These are phyloP conservation scores for Ambrosiella cleistominuta DNA, from an alignment of 2,329 filamentous ascomycete genomes.

Conservation along the genomic window DNA sequence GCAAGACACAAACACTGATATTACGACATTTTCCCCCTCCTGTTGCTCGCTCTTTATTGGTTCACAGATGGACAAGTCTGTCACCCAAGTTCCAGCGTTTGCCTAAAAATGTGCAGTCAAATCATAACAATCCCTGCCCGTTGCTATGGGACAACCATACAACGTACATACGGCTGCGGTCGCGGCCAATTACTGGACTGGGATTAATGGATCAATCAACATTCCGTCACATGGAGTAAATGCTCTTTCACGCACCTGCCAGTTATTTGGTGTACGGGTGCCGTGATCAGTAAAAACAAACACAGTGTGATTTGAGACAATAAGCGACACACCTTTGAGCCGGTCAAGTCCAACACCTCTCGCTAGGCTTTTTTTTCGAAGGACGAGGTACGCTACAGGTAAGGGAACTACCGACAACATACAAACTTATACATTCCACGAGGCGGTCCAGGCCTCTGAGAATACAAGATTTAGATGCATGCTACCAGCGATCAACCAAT, in stretches of 20 bases:
- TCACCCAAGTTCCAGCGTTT: not conserved
- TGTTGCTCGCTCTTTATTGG: not conserved
- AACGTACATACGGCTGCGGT: not conserved
- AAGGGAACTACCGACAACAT: not conserved
- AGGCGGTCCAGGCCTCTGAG: not conserved
- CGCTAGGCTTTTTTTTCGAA: too few species aligned
- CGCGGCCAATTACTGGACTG: not conserved
- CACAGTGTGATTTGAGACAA: too few species aligned
- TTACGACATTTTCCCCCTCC: not conserved
- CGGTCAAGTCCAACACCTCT: too few species aligned
- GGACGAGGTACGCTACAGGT: not conserved
- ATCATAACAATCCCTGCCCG: slow-evolving; percentile 2
- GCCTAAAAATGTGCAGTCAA: not conserved
- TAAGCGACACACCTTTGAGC: too few species aligned
- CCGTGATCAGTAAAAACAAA: too few species aligned
- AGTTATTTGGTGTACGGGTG: too few species aligned
- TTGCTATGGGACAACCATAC: slow-evolving; percentile 1
- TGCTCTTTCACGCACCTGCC: too few species aligned
- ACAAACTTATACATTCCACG: not conserved
- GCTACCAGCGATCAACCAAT: not conserved
- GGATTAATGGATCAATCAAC: not conserved
- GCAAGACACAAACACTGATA: not conserved
- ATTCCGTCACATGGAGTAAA: too few species aligned
- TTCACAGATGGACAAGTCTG: not conserved
- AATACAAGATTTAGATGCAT: not conserved